Evolutionary conservation across 495 filamentous ascomycete species (phyloP), one percentile per base, ranked within the genome.

Genomic region (Neurospora tetrasperma): DNA sequence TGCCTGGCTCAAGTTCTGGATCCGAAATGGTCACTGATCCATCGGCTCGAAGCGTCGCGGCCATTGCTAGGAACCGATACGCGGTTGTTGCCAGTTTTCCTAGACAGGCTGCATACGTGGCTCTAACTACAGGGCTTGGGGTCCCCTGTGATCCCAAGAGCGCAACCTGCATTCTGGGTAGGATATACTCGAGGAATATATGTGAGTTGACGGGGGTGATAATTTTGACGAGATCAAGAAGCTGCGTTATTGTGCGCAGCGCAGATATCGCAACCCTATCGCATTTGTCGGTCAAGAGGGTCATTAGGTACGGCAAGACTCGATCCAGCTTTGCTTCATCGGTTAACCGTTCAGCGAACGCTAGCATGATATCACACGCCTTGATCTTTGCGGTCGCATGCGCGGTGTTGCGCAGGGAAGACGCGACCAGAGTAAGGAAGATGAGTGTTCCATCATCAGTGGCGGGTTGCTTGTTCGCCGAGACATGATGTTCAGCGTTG

Each of bases 291-390:
- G 89, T 90, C 23, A 98, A 82, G 39, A 98, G 79, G 38, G 88
- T 84, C 80, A 97, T 91, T 31, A 98, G 82, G 75, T 98, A 97
- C 9, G 96, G 96, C 42, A 99, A 85, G 38, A 98, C 90, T 46
- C 96, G 90, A 81, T 99, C 96, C 71, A 99, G 86, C 78, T 98
- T 99, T 12, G 95, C 95, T 78, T 99, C 96, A 79, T 99, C 96
- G 0, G 96, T 96, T 43, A 97, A 80, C 69, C 91, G 88, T 81
- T 98, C 94, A 8, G 94, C 90, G 80, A 98, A 98, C 18, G 94
- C 96, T 23, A 99, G 83, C 76, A 99, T 86, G 66, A 98, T 87
- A 80, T 99, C 96, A 78, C 94, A 98, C 5, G 94, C 96, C 77
- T 94, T 90, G 73, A 98, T 85, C 75, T 93, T 91, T 44, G 94